Evolutionary conservation across 2,329 filamentous ascomycete genomes (phyloP).

Genomic region (Trichophyton mentagrophytes): DNA sequence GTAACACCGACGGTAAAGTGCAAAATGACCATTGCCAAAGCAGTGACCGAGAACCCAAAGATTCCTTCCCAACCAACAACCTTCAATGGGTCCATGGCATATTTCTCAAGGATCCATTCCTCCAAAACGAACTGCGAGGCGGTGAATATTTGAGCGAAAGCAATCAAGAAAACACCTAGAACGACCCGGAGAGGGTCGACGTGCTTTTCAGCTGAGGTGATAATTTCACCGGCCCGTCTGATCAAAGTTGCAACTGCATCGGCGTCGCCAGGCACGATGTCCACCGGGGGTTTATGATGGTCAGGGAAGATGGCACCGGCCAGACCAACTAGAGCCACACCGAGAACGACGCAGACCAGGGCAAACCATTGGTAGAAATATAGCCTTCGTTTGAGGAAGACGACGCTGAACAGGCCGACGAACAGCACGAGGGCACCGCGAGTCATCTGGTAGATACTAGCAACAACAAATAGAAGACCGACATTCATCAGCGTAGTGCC

Average conservation of each 20-base stretch:
- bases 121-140: constrained; percentile 93
- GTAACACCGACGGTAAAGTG: constrained; percentile 67
- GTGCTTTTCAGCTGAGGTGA: constrained; percentile 31
- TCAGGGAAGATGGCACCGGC: constrained; percentile 72
- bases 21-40: constrained; percentile 65
- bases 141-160: constrained; percentile 89
- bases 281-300: constrained; percentile 30
- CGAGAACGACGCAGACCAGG: constrained; percentile 71
- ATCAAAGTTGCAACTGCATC: constrained; percentile 20
- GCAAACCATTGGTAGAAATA: constrained; percentile 86
- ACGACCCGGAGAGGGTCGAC: constrained; percentile 55
- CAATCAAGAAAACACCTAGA: constrained; percentile 78
- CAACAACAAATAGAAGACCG: constrained; percentile 81
- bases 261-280: constrained; percentile 15
- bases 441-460: constrained; percentile 98
- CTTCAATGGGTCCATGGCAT: constrained; percentile 68
- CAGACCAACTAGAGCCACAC: constrained; percentile 80
- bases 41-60: constrained; percentile 73
- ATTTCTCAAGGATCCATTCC: constrained; percentile 77
- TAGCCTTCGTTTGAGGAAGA: constrained; percentile 71
- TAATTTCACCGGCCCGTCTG: constrained; percentile 32
- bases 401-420: constrained; percentile 84
- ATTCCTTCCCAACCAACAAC: constrained; percentile 95
- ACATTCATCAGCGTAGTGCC: constrained; percentile 97
- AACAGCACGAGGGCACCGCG: constrained; percentile 88